Base-by-base conservation (phyloP, 225 moss, liverwort and hornwort genomes). In the Climacium dendroides region DNA sequence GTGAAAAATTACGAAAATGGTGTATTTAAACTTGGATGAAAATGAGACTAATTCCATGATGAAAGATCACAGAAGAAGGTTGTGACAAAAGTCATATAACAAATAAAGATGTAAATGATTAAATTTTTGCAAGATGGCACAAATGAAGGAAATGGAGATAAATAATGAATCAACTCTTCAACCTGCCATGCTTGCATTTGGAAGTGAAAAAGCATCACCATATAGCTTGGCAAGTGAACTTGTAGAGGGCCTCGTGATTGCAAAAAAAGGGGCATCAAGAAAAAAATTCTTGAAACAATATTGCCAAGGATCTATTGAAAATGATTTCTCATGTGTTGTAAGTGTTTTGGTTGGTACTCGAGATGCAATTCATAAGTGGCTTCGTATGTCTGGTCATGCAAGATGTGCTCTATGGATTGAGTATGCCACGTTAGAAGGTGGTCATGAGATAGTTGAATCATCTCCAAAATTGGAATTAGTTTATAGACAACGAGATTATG, bases 321-420 rank as follows among this genome's bases (percentile, higher is more conserved):
- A 70, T 60, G 78, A 90, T 57, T 24, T 76, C 26, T 55, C 54
- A 11, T 54, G 25, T 15, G 29, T 47, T 9, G 79, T 98, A 87
- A 92, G 86, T 81, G 78, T 94, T 65, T 85, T 98, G 78, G 85
- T 96, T 63, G 96, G 96, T 63, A 90, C 93, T 20, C 74, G 9
- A 75, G 94, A 93, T 81, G 92, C 87, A 19, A 93, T 98, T 47
- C 92, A 96, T 53, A 91, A 93, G 43, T 98, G 97, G 95, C 87
- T 96, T 81, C 85, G 86, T 29, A 89, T 95, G 75, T 91, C 83
- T 1, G 95, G 96, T 48, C 88, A 91, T 9, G 93, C 89, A 58
- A 93, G 92, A 83, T 98, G 94, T 47, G 92, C 92, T 23, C 29
- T 98, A 78, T 98, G 96, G 95, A 91, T 94, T 75, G 89, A 92